Evolutionary conservation across 495 filamentous ascomycete genomes (phyloP), one percentile per base, ranked within the genome.

Genomic region (Aspergillus campestris): DNA sequence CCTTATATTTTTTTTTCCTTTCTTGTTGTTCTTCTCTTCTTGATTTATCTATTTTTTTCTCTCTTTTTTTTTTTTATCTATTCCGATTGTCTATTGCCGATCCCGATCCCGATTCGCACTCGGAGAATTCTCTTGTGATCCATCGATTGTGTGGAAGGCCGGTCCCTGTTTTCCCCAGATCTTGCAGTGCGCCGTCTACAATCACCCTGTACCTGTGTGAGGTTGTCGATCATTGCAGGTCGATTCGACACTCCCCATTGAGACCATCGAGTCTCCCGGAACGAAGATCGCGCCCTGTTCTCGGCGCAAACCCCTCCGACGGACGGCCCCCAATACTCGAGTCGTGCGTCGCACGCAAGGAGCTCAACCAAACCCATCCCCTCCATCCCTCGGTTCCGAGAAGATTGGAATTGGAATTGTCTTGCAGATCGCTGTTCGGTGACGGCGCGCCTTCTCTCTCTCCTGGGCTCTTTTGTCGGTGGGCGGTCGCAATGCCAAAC

Each of bases 401-500:
- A 29, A 31, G 44, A 44, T 24, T 24, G 18, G 18, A 9, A 44
- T 24, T 24, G 18, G 18, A 9, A 14, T 35, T 29, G n/a, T 47
- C 18, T 33, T 42, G 32, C 29, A 30, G 31, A 40, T 36, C 18
- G 18, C 41, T 34, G 24, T 34, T 40, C 46, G 47, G 11, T 52
- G 42, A 52, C 36, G 36, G 28, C 31, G 14, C 31, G 39, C 34
- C 12, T 44, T 48, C 24, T 31, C 41, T 40, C 11, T 34, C 13
- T 41, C 45, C 45, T 48, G 54, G 48, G 48, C 45, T 58, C 40
- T 44, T 51, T 55, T 46, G 55, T 55, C 59, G 51, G 52, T 39
- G 40, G 50, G 47, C 56, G 49, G 64, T 66, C 64, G 62, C 61
- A 54, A 70, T 70, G 66, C 66, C 47, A 67, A 66, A 56, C 47